Evolutionary conservation across 2,329 filamentous ascomycete genomes (phyloP).

Genomic region (Aspergillus niger): DNA sequence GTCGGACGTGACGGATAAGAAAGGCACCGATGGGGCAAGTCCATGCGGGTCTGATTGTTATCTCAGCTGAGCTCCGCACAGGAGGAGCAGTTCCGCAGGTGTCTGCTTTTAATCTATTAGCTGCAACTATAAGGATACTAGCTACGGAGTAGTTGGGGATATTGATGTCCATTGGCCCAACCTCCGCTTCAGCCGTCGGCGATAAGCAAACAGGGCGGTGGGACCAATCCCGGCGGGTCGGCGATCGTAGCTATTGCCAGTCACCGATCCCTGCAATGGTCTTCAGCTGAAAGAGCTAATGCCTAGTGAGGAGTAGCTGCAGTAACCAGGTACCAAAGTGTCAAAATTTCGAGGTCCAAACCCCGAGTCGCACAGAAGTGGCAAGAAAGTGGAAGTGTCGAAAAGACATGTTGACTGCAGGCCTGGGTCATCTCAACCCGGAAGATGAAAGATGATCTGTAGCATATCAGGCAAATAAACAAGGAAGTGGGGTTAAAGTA

Average conservation of each 20-base stretch:
- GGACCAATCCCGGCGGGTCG: not conserved
- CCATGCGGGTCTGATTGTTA: not conserved
- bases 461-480: too few species aligned
- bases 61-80: not conserved
- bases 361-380: not conserved
- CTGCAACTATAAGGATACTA: not conserved
- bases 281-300: too few species aligned
- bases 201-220: not conserved
- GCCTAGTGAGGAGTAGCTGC: too few species aligned
- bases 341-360: not conserved
- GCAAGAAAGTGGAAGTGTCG: not conserved
- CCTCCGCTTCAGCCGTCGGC: not conserved
- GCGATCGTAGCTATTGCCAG: not conserved
- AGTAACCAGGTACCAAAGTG: not conserved
- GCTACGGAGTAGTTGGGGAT: not conserved
- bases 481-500: too few species aligned
- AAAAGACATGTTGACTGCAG: not conserved
- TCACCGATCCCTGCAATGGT: not conserved
- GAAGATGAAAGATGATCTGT: not conserved
- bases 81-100: too few species aligned
- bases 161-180: not conserved
- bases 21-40: conserved; percentile 4
- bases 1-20: not conserved
- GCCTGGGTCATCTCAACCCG: not conserved
- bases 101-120: not conserved